Conservation (phyloP, 1,284 basidiomycete genomes). For the Xerocomus amazonicus region DNA sequence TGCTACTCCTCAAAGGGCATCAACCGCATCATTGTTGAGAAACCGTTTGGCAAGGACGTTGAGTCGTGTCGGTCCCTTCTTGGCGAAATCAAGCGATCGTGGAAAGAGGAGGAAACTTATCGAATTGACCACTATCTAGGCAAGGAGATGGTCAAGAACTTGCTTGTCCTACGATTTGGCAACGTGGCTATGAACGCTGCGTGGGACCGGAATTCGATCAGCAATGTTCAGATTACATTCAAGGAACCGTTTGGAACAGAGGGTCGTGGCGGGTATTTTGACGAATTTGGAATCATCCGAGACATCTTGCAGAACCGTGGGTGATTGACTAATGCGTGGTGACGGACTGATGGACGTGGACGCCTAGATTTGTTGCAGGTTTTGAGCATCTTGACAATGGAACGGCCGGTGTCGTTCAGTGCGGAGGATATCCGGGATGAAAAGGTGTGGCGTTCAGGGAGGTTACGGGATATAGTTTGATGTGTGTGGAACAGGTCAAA, state of each 20-base stretch:
- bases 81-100: constrained; percentile 75
- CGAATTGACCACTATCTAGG: constrained; percentile 98
- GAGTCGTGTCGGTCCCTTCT: constrained; percentile 83
- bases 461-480: constrained; percentile 13
- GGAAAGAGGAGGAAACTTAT: constrained; percentile 95
- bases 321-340: constrained; percentile 34
- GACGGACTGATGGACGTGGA: constrained; percentile 10
- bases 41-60: constrained; percentile 94
- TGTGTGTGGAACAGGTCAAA: constrained; percentile 68
- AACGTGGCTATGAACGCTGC: constrained; percentile 83
- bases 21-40: constrained; percentile 94
- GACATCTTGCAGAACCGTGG: constrained; percentile 95
- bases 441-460: constrained; percentile 56
- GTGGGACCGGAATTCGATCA: constrained; percentile 93
- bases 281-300: constrained; percentile 97
- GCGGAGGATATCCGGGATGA: constrained; percentile 97
- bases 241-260: constrained; percentile 98
- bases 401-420: constrained; percentile 94
- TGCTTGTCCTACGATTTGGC: constrained; percentile 91
- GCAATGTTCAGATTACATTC: constrained; percentile 97
- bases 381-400: constrained; percentile 90
- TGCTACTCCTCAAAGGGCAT: constrained; percentile 66
- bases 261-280: constrained; percentile 96
- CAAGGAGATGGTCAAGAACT: constrained; percentile 99
- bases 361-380: constrained; percentile 85